A percentile compares a stretch with the other conserved stretches of the same genome.
Conservation (phyloP, 2,329 filamentous ascomycete species). For the Salinomyces thailandicus region DNA sequence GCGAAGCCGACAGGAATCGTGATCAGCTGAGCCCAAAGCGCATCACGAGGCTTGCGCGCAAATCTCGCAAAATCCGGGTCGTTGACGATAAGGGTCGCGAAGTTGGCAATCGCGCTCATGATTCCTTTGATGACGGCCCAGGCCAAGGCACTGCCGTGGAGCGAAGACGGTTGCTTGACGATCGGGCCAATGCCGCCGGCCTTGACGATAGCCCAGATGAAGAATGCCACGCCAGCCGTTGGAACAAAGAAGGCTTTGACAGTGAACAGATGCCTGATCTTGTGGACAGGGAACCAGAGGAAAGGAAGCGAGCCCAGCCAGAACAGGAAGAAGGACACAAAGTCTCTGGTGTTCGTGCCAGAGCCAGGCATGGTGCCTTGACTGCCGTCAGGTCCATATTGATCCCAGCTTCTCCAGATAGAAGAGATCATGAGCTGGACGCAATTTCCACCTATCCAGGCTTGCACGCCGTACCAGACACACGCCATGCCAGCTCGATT, state of each 20-base stretch:
- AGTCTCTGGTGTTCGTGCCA: slow-evolving; percentile 65
- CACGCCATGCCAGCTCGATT: slow-evolving; percentile 82
- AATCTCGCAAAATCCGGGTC: slow-evolving; percentile 82
- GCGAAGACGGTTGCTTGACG: slow-evolving; percentile 54
- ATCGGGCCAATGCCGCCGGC: slow-evolving; percentile 79
- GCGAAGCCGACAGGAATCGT: slow-evolving; percentile 40
- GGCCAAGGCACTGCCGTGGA: slow-evolving; percentile 57
- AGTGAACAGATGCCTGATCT: slow-evolving; percentile 85
- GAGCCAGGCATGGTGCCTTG: slow-evolving; percentile 54
- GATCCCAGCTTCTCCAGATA: slow-evolving; percentile 57
- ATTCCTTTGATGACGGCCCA: slow-evolving; percentile 79
- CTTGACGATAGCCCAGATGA: slow-evolving; percentile 75
- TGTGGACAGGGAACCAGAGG: slow-evolving; percentile 78
- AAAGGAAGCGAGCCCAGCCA: slow-evolving; percentile 72
- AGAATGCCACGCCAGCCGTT: slow-evolving; percentile 69
- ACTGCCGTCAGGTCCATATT: slow-evolving; percentile 15
- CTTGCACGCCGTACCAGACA: slow-evolving; percentile 79
- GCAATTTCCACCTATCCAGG: slow-evolving; percentile 71
- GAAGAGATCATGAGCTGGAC: slow-evolving; percentile 79
- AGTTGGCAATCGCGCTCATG: slow-evolving; percentile 85
- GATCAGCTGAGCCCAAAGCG: slow-evolving; percentile 66
- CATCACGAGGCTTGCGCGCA: slow-evolving; percentile 62
- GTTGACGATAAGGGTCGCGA: slow-evolving; percentile 69
- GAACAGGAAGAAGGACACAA: slow-evolving; percentile 76
- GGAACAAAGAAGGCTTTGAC: slow-evolving; percentile 81